phyloP scores from a whole-genome alignment of 2,329 filamentous ascomycete species.

The Phoma sp. region DNA sequence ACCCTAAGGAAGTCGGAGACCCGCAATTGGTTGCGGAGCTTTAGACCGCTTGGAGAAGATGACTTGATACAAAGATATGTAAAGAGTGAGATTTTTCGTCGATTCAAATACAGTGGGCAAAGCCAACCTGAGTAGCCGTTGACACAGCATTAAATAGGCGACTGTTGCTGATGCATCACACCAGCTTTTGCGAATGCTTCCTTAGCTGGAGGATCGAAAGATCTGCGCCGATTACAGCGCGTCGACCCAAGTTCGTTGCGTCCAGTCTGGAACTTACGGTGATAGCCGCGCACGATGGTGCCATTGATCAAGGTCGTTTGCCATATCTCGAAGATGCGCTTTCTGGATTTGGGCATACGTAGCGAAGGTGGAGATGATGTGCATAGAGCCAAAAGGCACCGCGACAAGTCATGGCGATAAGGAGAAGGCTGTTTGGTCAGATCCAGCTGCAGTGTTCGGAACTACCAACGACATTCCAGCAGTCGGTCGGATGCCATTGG shows the following conservation, averaged over 20 bases:
- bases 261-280: slow-evolving; percentile 1
- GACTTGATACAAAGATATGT: background rate
- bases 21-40: background rate
- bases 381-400: background rate
- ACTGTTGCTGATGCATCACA: background rate
- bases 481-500: background rate
- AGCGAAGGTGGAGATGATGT: slow-evolving; percentile 18
- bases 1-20: background rate
- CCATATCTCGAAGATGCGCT: slow-evolving; percentile 4
- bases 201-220: background rate
- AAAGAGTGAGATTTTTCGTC: background rate
- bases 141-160: slow-evolving; percentile 3
- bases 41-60: background rate
- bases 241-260: background rate
- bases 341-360: slow-evolving; percentile 7
- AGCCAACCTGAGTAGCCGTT: background rate
- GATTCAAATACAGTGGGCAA: background rate
- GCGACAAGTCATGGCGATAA: background rate
- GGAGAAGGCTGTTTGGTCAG: background rate
- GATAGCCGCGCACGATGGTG: background rate
- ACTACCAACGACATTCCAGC: background rate
- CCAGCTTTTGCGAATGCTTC: background rate
- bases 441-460: slow-evolving; percentile 1
- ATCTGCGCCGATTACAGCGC: slow-evolving; percentile 1
- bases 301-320: background rate